Evolutionary conservation across 345 rosid genomes (phyloP), one percentile per base, ranked within the genome.

Genomic region (Mallotus nudiflorus): DNA sequence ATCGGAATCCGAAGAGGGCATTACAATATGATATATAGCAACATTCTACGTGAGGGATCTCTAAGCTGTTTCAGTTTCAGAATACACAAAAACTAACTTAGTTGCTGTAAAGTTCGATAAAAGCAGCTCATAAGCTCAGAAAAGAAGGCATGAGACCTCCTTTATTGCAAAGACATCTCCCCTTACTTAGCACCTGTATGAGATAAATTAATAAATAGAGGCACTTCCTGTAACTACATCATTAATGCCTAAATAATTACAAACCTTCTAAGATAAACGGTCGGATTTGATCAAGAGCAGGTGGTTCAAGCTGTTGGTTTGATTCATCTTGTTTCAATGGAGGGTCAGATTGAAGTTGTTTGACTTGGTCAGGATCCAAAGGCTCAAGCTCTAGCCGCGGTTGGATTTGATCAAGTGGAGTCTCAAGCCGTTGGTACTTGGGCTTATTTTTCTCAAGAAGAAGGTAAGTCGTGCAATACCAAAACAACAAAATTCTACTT

Each of bases 231-330:
- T 65, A 73, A 74, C 67, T 77, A 68, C 65, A 73, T 70, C 58
- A 65, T 33, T 56, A 71, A 66, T 74, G 62, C 83, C 90, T 76
- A 81, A 73, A 72, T 66, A 65, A 51, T 83, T 86, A 92, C 98
- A 90, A 95, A 95, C 97, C 99, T 95, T 95, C 97, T 16, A 95
- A 88, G 78, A 86, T 75, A 83, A 90, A 95, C 40, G 93, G 89
- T 74, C 62, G 77, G 84, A 82, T 85, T 84, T 82, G 82, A 66
- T 90, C 91, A 27, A 71, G 58, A 13, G 76, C 53, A 7, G 80
- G 70, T 61, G 82, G 53, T 13, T 82, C 81, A 37, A 64, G 51
- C 61, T 52, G 79, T 62, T 64, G 72, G 66, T 58, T 68, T 15
- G 58, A 29, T 5, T 63, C 66, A 29, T 46, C 78, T 53, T 74